Base-by-base conservation (phyloP, 768 basidiomycete species). In the Suillus weaverae region DNA sequence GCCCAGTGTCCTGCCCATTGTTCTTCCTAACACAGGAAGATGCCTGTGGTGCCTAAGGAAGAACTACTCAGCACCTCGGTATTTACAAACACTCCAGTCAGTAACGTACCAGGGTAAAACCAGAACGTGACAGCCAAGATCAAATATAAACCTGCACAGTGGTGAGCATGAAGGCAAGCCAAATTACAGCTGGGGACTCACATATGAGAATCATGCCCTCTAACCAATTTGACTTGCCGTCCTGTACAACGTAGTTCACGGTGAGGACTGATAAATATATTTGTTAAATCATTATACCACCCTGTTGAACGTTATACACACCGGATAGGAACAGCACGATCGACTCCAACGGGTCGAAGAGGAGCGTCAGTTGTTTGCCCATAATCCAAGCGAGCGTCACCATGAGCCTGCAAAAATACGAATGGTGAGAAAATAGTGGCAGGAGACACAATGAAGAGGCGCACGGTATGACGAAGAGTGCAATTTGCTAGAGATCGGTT, bases 201-300 rank as follows among this genome's bases (percentile, higher is more conserved):
- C 89, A 86, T 63, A 93, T 85, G n/a, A 94, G 81, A 63, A 93
- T 87, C 69, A 88, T 76, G 30, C 93, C 94, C 76, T 97, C 95
- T n/a, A 97, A 81, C 88, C 95, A 97, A 74, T 96, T 97, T 35
- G 89, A 92, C 72, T 87, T 91, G 14, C 94, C 94, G 69, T 97
- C 96, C 57, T 87, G 84, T 6, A 96, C 85, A 26, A 90, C 88
- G 71, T 92, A 93, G 71, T 91, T 92, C 76, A 97, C 92, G 4
- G 92, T 91, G 68, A 93, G 79, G 16, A 93, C 89, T 89, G 64
- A 22, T 35, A 30, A 30, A 30, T 20, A 11, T n/a, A 62, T 62
- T 38, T 2, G 11, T 35, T 35, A n/a, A 46, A 26, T 39, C 20
- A 13, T 44, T 32, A 33, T 13, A 30, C 35, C 68, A 35, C 68